Evolutionary conservation across 108 stramenopile genomes (phyloP), one percentile per base, ranked within the genome.

Genomic region (Cyclostephanos tholiformis): DNA sequence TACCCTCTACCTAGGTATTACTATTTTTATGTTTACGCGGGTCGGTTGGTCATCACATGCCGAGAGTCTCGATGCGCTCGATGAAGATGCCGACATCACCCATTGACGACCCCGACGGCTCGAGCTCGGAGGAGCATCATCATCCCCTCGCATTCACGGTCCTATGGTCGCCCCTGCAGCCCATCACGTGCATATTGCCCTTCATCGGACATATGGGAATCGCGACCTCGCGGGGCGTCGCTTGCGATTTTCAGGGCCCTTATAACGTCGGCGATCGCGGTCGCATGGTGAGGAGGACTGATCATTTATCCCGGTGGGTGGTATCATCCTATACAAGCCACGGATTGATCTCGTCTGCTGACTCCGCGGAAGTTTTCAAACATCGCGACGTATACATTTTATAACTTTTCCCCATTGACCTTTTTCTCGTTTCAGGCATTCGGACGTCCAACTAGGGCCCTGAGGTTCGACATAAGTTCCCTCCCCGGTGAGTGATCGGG

Each of bases 161-260:
- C 16, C 72, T 96, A 7, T 96, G 95, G 95, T 87, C 91, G 9
- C 96, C 96, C 2, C 75, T 97, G n/a, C 53, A 10, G 23, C 53
- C 53, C 25, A 55, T 27, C 25, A 55, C 53, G 27, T 55, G 53
- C 23, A 26, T 97, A 19, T 35, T 96, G 10, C 97, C 97, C 11
- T 94, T 97, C 74, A 92, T 98, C 66, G 98, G 98, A 14, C 99
- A 99, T 72, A 87, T 95, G 87, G 99, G 99, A 6, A 97, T 99
- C 50, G 79, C 96, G 12, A 91, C 96, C 44, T 87, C 88, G 13
- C 56, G 68, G 0, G 98, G 98, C 0, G 71, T 94, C 1, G 91
- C 93, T 1, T 92, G 91, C 55, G 99, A 98, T 76, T 99, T 98
- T 83, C 97, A 95, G 64, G 97, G 99, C 7, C 94, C 94, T 0